phyloP scores from a whole-genome alignment of 2,329 filamentous ascomycete genomes.

The Claviceps purpurea region DNA sequence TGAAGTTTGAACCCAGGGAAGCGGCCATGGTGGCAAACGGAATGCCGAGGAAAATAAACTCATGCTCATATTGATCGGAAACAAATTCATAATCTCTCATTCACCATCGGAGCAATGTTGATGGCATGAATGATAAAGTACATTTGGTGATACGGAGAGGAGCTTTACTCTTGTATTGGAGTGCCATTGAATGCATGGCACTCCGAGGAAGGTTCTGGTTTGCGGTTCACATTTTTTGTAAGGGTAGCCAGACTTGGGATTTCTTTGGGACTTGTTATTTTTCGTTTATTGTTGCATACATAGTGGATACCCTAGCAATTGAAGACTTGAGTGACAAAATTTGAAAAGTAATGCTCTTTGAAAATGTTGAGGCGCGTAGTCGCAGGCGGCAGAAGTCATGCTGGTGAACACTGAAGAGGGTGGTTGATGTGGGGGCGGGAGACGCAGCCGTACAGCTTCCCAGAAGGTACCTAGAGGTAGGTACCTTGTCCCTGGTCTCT shows the following conservation, averaged over 20 bases:
- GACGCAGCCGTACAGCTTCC: no score
- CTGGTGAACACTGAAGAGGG: no score
- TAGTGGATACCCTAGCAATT: constrained; percentile 3
- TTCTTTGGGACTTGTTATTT: background rate
- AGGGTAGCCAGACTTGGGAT: background rate
- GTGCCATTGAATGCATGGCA: background rate
- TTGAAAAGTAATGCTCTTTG: no score
- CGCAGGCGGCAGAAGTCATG: no score
- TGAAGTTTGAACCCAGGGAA: constrained; percentile 5
- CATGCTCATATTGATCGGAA: no score
- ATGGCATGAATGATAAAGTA: background rate
- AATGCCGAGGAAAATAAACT: background rate
- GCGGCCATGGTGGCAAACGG: background rate
- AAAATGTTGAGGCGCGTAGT: no score
- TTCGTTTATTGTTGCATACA: background rate
- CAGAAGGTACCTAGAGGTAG: no score
- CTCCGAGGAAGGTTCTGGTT: background rate
- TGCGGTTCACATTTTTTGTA: background rate
- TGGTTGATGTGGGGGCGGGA: no score
- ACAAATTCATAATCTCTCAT: no score
- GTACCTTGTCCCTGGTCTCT: no score
- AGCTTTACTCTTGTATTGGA: background rate
- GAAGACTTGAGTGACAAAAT: background rate
- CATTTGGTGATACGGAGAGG: background rate
- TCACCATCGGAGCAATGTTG: background rate